These are phyloP conservation scores for Eucalyptus curtisii DNA, from an alignment of 345 rosid species.

Conservation along the genomic window DNA sequence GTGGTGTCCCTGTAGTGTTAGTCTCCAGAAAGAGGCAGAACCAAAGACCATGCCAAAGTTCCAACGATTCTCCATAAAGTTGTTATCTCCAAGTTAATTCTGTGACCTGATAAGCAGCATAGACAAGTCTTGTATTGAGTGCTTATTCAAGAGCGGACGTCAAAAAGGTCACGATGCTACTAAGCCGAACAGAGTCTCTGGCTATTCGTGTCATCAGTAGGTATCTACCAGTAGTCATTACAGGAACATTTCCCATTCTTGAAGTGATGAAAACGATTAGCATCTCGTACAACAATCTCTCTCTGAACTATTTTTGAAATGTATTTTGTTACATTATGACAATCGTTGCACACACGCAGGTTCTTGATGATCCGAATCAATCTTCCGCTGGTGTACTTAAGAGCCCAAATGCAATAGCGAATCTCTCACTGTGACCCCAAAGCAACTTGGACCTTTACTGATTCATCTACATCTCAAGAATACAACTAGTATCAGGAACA, in stretches of 20 bases:
- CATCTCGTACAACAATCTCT: conserved; percentile 22
- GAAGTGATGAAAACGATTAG: conserved; percentile 25
- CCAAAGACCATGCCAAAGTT: not conserved
- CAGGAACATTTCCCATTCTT: conserved; percentile 19
- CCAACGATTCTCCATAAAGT: not conserved
- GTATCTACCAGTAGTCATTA: conserved; percentile 15
- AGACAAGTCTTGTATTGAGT: not conserved
- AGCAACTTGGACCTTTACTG: conserved; percentile 9
- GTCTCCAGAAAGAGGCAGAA: not conserved
- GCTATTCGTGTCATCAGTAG: not conserved
- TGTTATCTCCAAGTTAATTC: not conserved
- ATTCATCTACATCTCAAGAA: conserved; percentile 15
- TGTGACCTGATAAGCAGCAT: not conserved
- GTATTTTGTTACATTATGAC: conserved; percentile 16
- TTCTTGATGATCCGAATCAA: conserved; percentile 17
- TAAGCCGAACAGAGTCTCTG: not conserved
- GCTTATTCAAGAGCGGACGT: not conserved
- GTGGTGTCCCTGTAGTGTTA: not conserved
- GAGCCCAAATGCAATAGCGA: conserved; percentile 24
- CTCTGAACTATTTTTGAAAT: conserved; percentile 10
- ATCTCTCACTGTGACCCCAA: conserved; percentile 24
- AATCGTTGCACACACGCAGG: conserved; percentile 16
- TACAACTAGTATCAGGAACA: conserved; percentile 17
- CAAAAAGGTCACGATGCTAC: not conserved
- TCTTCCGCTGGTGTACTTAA: conserved; percentile 19